Conservation (phyloP, 805 yeast genomes). For the Candida krabiensis region DNA sequence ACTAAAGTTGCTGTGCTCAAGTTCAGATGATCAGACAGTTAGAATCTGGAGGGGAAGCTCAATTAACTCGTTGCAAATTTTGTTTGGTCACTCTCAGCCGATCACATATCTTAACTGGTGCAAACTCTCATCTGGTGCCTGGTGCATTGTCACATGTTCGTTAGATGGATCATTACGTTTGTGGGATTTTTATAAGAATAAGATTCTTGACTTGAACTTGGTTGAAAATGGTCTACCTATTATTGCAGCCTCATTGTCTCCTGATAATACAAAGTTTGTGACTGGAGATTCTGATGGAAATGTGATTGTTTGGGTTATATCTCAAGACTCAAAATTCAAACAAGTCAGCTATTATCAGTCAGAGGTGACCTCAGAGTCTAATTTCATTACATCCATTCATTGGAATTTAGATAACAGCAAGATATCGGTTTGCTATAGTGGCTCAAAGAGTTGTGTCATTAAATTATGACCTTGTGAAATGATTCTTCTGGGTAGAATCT, state of each 20-base stretch:
- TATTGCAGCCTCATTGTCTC: slow-evolving; percentile 52
- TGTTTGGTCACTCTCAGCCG: slow-evolving; percentile 58
- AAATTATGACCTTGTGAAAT: too few relatives aligned
- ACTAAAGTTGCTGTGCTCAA: slow-evolving; percentile 61
- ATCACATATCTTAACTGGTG: slow-evolving; percentile 60
- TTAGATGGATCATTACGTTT: slow-evolving; percentile 69
- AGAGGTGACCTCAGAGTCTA: slow-evolving; percentile 10
- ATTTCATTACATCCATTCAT: slow-evolving; percentile 22
- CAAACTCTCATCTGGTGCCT: slow-evolving; percentile 23
- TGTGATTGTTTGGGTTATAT: slow-evolving; percentile 52
- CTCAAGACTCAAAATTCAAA: slow-evolving; percentile 8
- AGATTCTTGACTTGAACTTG: slow-evolving; percentile 35
- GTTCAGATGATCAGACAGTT: slow-evolving; percentile 74
- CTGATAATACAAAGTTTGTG: slow-evolving; percentile 48
- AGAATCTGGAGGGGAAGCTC: slow-evolving; percentile 75
- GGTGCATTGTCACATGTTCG: slow-evolving; percentile 52
- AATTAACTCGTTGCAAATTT: slow-evolving; percentile 47
- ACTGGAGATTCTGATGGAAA: slow-evolving; percentile 68
- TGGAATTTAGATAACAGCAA: slow-evolving; percentile 27
- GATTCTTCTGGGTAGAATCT: too few relatives aligned
- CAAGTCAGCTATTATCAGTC: slow-evolving; percentile 28
- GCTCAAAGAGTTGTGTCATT: slow-evolving; percentile 27
- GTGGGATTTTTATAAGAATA: slow-evolving; percentile 60
- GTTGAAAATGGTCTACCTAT: slow-evolving; percentile 53
- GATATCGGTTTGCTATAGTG: slow-evolving; percentile 28